Percentiles rank a stretch among this genome's conserved stretches.
These are phyloP conservation scores for Ceratobasidium sp. DNA, from an alignment of 1,284 basidiomycete species.

Conservation along the genomic window DNA sequence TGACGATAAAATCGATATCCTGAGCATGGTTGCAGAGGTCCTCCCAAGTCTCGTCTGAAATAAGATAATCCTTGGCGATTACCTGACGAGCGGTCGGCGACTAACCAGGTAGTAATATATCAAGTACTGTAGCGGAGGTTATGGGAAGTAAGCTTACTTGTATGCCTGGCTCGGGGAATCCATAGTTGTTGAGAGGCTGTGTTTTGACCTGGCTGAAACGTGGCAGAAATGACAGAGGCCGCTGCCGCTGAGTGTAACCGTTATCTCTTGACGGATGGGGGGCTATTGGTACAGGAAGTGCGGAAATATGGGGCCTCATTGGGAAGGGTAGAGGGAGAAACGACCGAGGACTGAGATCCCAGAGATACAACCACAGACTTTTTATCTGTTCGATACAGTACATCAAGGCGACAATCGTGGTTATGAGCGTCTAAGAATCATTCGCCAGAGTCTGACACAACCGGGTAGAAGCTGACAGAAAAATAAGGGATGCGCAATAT, in stretches of 20 bases:
- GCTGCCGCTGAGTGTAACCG: constrained; percentile 5
- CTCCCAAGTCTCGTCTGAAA: constrained; percentile 26
- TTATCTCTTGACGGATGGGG: neutral
- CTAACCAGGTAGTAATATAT: neutral
- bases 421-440: neutral
- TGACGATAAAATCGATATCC: constrained; percentile 27
- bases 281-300: neutral
- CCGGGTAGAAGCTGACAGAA: neutral
- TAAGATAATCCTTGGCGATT: constrained; percentile 19
- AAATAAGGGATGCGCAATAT: neutral
- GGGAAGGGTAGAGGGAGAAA: neutral
- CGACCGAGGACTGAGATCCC: neutral
- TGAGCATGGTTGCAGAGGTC: constrained; percentile 11
- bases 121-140: neutral
- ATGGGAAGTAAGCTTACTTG: neutral
- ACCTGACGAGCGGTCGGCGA: constrained; percentile 25
- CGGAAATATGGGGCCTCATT: neutral
- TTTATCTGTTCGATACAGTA: neutral
- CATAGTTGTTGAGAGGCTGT: constrained; percentile 28
- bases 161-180: constrained; percentile 31
- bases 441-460: neutral
- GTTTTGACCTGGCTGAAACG: neutral
- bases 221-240: constrained; percentile 24
- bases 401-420: neutral
- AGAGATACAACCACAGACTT: neutral